These are phyloP conservation scores for Populus tremula DNA, from an alignment of 345 rosid species.

Conservation along the genomic window DNA sequence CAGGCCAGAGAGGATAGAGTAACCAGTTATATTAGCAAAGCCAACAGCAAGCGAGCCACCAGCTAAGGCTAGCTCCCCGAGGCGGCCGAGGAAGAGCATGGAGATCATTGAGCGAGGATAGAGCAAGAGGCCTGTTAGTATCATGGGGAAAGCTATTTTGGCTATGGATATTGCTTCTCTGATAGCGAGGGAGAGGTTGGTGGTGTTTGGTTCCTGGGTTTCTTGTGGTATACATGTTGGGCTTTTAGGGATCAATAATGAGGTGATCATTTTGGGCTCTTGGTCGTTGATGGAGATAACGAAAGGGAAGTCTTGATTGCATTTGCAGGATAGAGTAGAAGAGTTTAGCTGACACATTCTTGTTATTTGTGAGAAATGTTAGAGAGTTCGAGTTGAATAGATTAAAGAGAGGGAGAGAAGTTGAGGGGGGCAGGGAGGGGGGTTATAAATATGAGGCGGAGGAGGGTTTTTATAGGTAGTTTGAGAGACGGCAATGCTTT, in stretches of 20 bases:
- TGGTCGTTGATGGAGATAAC: slow-evolving; percentile 6
- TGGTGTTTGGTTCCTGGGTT: slow-evolving; percentile 11
- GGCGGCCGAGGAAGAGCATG: slow-evolving; percentile 67
- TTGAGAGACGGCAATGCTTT: neutral
- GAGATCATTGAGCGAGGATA: slow-evolving; percentile 87
- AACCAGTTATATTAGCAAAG: slow-evolving; percentile 87
- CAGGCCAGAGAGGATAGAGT: slow-evolving; percentile 82
- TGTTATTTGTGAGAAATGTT: neutral
- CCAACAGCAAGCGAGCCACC: slow-evolving; percentile 87
- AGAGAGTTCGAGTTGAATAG: neutral
- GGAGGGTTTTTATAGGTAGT: slow-evolving; percentile 14
- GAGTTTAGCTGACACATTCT: slow-evolving; percentile 18
- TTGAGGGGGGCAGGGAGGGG: neutral
- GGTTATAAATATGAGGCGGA: neutral
- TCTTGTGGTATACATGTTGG: slow-evolving; percentile 1
- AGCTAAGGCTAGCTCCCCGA: slow-evolving; percentile 65
- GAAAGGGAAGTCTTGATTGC: slow-evolving; percentile 12
- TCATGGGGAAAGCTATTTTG: slow-evolving; percentile 64
- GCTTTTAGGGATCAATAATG: slow-evolving; percentile 5
- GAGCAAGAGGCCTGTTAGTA: slow-evolving; percentile 65
- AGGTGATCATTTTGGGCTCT: neutral
- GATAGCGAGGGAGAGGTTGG: slow-evolving; percentile 29
- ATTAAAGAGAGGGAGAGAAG: neutral
- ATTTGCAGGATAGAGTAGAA: slow-evolving; percentile 1
- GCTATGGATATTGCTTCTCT: slow-evolving; percentile 52